phyloP scores from a whole-genome alignment of 2,329 filamentous ascomycete genomes.

The Rasamsonia emersonii region DNA sequence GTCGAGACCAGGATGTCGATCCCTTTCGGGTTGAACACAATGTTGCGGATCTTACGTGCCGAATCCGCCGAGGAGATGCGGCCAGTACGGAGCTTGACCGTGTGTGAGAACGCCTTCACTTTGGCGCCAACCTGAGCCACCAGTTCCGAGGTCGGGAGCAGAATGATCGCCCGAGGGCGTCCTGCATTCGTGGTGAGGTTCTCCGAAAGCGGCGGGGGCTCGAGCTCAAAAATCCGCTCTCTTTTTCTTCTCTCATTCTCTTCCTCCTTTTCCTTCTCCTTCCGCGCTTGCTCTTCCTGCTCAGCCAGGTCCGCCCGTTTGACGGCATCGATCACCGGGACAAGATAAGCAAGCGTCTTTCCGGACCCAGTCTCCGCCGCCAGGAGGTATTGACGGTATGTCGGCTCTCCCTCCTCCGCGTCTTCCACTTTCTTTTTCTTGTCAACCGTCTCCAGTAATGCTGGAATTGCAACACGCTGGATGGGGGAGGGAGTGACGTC shows the following conservation, averaged over 20 bases:
- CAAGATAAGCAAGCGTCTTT: slow-evolving; percentile 87
- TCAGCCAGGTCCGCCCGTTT: slow-evolving; percentile 65
- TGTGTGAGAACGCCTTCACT: slow-evolving; percentile 74
- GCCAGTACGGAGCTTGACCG: slow-evolving; percentile 76
- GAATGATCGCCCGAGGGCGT: slow-evolving; percentile 71
- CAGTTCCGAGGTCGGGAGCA: slow-evolving; percentile 87
- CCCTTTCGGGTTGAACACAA: slow-evolving; percentile 70
- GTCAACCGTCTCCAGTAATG: slow-evolving; percentile 54
- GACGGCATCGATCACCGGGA: slow-evolving; percentile 76
- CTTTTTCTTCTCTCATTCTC: slow-evolving; percentile 43
- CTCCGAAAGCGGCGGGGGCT: slow-evolving; percentile 48
- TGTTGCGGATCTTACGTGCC: slow-evolving; percentile 70
- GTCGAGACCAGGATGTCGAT: slow-evolving; percentile 83
- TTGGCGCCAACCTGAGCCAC: slow-evolving; percentile 78
- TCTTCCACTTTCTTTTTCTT: slow-evolving; percentile 24
- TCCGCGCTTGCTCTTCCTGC: slow-evolving; percentile 48
- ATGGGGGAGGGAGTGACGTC: slow-evolving; percentile 79
- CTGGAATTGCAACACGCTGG: slow-evolving; percentile 80
- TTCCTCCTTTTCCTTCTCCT: slow-evolving; percentile 48
- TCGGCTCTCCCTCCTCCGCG: slow-evolving; percentile 18
- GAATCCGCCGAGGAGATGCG: slow-evolving; percentile 71
- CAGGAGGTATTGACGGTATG: slow-evolving; percentile 61
- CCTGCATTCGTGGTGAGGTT: slow-evolving; percentile 60
- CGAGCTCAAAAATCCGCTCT: slow-evolving; percentile 54
- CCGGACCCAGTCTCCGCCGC: slow-evolving; percentile 96